These are phyloP conservation scores for Uronychia setigera DNA, from an alignment of 73 alveolate genomes.

Conservation along the genomic window DNA sequence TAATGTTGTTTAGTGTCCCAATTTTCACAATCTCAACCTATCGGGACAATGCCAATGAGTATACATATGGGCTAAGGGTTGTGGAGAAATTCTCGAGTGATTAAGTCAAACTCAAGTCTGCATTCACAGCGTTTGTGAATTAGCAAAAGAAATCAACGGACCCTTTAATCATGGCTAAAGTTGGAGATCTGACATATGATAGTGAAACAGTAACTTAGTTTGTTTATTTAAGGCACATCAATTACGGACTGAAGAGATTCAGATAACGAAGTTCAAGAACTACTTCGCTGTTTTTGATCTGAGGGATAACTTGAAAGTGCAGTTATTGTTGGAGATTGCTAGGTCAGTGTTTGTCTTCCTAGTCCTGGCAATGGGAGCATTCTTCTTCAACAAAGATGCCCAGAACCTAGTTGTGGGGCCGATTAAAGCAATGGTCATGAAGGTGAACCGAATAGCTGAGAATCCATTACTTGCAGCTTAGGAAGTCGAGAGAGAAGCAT, in stretches of 20 bases:
- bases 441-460: conserved; percentile 41
- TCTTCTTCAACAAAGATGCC: conserved; percentile 51
- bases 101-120: too few relatives aligned
- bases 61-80: conserved; percentile 35
- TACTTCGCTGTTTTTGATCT: too few relatives aligned
- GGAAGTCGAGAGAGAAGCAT: conserved; percentile 48
- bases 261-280: too few relatives aligned
- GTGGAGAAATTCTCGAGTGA: not conserved
- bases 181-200: conserved; percentile 18
- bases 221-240: too few relatives aligned
- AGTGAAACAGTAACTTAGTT: too few relatives aligned
- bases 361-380: conserved; percentile 64
- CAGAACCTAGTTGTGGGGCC: conserved; percentile 49
- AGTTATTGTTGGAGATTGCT: too few relatives aligned
- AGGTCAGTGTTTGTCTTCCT: conserved; percentile 67
- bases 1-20: conserved; percentile 75
- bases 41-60: conserved; percentile 38
- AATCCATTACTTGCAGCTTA: conserved; percentile 67
- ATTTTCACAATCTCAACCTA: conserved; percentile 59
- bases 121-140: too few relatives aligned
- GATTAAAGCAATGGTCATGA: conserved; percentile 54
- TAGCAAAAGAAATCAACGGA: too few relatives aligned
- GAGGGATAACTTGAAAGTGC: too few relatives aligned
- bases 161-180: too few relatives aligned
- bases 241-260: too few relatives aligned